A percentile compares a stretch with the other conserved stretches of the same genome.
These are phyloP conservation scores for Papiliotrema nemorosa DNA, from an alignment of 1,284 basidiomycete genomes.

Conservation along the genomic window DNA sequence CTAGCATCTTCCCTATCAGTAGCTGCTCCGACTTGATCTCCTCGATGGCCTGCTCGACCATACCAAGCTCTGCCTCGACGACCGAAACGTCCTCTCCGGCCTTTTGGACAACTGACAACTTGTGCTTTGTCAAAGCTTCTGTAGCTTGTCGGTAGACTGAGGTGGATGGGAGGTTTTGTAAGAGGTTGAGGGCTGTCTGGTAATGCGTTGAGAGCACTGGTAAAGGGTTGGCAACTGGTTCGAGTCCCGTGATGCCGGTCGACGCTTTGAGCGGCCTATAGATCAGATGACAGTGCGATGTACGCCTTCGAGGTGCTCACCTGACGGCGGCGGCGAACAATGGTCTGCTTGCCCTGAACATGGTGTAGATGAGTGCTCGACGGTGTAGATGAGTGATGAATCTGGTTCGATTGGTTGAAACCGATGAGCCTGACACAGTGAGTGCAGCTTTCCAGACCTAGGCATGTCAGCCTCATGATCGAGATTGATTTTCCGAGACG, in stretches of 20 bases:
- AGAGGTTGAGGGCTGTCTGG: conserved; percentile 68
- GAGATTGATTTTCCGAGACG: too few relatives aligned
- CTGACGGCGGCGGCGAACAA: conserved; percentile 51
- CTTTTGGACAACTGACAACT: conserved; percentile 68
- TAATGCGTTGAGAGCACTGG: conserved; percentile 73
- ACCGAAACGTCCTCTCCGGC: conserved; percentile 63
- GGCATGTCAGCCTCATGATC: too few relatives aligned
- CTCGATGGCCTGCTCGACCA: conserved; percentile 55
- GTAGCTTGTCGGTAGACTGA: conserved; percentile 89
- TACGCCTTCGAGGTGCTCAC: conserved; percentile 25
- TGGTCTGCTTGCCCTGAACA: conserved; percentile 76
- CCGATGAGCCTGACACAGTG: neutral
- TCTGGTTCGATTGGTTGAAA: neutral
- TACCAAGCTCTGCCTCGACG: conserved; percentile 62
- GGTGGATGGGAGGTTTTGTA: conserved; percentile 67
- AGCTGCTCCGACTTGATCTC: conserved; percentile 79
- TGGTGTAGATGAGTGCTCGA: conserved; percentile 37
- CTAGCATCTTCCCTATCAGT: conserved; percentile 77
- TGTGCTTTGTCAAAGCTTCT: conserved; percentile 79
- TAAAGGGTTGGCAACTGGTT: conserved; percentile 61
- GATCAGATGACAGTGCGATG: neutral
- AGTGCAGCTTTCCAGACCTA: too few relatives aligned
- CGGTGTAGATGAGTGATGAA: neutral
- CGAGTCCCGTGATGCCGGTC: conserved; percentile 68
- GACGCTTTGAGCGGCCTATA: conserved; percentile 60